Percentiles rank a stretch among this genome's conserved stretches.
phyloP scores from a whole-genome alignment of 2,329 filamentous ascomycete genomes.

The Colletotrichum cordylinicola region DNA sequence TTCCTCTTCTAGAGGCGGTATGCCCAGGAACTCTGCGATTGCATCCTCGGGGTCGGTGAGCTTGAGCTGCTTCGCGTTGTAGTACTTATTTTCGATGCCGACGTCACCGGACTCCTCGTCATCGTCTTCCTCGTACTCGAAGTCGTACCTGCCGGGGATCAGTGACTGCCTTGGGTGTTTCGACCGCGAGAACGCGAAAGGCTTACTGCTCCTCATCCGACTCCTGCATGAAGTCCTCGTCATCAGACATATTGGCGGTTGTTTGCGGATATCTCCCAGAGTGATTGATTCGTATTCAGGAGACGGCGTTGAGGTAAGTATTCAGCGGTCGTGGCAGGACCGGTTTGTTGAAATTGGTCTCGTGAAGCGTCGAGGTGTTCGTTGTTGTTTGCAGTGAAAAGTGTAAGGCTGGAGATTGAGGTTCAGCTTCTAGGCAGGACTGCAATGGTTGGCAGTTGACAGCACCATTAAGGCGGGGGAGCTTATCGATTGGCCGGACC shows the following conservation, averaged over 20 bases:
- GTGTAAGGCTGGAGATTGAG: not conserved
- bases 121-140: conserved; percentile 94
- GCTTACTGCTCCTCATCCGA: conserved; percentile 51
- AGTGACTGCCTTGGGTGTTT: not conserved
- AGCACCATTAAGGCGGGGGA: conserved; percentile 11
- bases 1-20: conserved; percentile 83
- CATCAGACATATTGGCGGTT: conserved; percentile 52
- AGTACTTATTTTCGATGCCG: conserved; percentile 99
- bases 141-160: conserved; percentile 72
- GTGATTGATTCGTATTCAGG: not conserved
- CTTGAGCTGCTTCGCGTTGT: conserved; percentile 98
- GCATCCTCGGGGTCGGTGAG: conserved; percentile 84
- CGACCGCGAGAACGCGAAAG: not conserved
- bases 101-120: conserved; percentile 88
- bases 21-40: conserved; percentile 88
- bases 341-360: not conserved
- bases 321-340: not conserved
- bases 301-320: not conserved
- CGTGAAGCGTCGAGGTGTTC: not conserved
- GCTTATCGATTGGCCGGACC: conserved; percentile 23
- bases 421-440: not conserved
- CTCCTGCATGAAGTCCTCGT: conserved; percentile 56
- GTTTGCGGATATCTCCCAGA: not conserved
- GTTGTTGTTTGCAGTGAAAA: not conserved
- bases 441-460: not conserved